phyloP scores from a whole-genome alignment of 352 stramenopile species.

The Phytopythium delawarense region DNA sequence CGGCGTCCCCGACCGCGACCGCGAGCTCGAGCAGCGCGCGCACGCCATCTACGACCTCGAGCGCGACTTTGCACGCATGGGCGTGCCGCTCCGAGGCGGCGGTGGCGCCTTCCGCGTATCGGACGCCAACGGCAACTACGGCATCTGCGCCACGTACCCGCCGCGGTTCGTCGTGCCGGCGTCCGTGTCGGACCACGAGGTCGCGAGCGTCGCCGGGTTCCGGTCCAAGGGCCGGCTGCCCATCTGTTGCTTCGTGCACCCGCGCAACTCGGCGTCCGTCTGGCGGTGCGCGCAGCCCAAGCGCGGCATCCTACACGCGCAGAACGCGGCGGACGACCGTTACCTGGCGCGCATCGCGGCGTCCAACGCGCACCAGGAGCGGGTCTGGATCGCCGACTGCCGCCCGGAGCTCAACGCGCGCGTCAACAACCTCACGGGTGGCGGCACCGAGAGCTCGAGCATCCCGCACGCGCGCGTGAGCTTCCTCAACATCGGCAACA shows the following conservation, averaged over 20 bases:
- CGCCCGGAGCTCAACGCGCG: slow-evolving; percentile 87
- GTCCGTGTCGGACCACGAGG: slow-evolving; percentile 53
- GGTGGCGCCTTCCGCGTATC: slow-evolving; percentile 47
- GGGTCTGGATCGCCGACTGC: slow-evolving; percentile 88
- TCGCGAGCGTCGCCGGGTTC: slow-evolving; percentile 67
- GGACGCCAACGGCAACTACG: slow-evolving; percentile 59
- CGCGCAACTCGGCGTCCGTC: slow-evolving; percentile 61
- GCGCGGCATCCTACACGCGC: slow-evolving; percentile 73
- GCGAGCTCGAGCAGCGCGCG: slow-evolving; percentile 29
- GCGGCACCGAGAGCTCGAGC: slow-evolving; percentile 84
- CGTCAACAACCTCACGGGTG: slow-evolving; percentile 88
- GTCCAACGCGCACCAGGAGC: slow-evolving; percentile 35
- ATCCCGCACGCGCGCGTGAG: slow-evolving; percentile 67
- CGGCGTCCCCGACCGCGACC: slow-evolving; percentile 11
- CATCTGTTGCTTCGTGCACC: slow-evolving; percentile 79
- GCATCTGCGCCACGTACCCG: slow-evolving; percentile 82
- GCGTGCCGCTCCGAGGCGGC: slow-evolving; percentile 32
- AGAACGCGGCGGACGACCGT: slow-evolving; percentile 69
- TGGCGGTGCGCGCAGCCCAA: slow-evolving; percentile 87
- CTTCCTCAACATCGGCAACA: slow-evolving; percentile 92
- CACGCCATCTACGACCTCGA: slow-evolving; percentile 68
- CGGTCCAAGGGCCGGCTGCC: slow-evolving; percentile 79
- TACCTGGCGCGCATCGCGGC: slow-evolving; percentile 59
- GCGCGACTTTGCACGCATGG: slow-evolving; percentile 72
- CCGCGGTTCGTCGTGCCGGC: slow-evolving; percentile 67